These are phyloP conservation scores for Sonneratia caseolaris DNA, from an alignment of 345 rosid species.

Conservation along the genomic window DNA sequence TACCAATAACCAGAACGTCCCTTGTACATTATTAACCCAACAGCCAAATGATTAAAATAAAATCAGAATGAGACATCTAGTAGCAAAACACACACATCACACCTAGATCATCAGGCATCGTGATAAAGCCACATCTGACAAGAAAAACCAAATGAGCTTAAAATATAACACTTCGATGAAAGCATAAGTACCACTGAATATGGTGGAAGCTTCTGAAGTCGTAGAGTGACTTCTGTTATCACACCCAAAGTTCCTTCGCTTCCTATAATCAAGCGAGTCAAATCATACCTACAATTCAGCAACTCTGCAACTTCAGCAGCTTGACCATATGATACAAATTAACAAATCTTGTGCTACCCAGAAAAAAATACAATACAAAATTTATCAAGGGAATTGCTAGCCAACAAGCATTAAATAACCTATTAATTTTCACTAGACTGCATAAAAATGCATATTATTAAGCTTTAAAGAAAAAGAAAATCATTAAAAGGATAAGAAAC, in stretches of 20 bases:
- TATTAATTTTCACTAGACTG: not conserved
- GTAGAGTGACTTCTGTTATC: constrained; percentile 74
- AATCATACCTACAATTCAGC: constrained; percentile 49
- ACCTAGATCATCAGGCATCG: not conserved
- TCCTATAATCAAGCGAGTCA: constrained; percentile 84
- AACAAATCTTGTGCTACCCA: not conserved
- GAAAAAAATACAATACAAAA: not conserved
- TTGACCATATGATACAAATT: not conserved
- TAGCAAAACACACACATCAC: not conserved
- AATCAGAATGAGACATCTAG: not conserved
- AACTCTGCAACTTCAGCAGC: constrained; percentile 2
- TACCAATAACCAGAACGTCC: not conserved
- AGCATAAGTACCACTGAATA: constrained; percentile 65
- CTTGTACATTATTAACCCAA: not conserved
- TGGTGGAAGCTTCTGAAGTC: constrained; percentile 84
- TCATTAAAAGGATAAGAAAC: constrained; percentile 21
- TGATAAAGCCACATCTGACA: not conserved
- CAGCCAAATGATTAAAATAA: not conserved
- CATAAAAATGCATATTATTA: not conserved
- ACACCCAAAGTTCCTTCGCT: constrained; percentile 95
- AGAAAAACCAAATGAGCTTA: not conserved
- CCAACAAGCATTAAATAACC: not conserved
- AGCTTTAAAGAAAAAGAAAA: not conserved
- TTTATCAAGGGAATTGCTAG: not conserved
- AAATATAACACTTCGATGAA: not conserved